Evolutionary conservation across 164 flowering plant genomes (phyloP).

Genomic region (Euptelea pleiosperma): DNA sequence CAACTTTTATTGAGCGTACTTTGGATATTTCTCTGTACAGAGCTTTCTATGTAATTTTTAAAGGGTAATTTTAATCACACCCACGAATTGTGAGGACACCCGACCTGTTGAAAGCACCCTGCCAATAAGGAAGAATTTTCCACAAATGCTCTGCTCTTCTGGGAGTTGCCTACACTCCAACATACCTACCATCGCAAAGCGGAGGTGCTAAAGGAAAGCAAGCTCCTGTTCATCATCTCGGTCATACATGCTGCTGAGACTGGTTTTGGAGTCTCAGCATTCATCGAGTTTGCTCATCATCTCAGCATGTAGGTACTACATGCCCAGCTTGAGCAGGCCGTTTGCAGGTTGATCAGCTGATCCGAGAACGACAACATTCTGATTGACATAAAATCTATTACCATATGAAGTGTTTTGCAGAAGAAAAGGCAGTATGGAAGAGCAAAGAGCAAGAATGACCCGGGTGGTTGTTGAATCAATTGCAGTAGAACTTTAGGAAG

Average conservation of each 20-base stretch:
- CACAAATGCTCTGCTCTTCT: too few relatives aligned
- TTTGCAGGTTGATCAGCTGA: constrained; percentile 61
- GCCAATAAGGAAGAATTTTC: too few relatives aligned
- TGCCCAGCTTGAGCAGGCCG: constrained; percentile 87
- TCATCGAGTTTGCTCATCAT: constrained; percentile 74
- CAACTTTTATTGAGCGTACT: too few relatives aligned
- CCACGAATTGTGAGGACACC: too few relatives aligned
- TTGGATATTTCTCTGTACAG: too few relatives aligned
- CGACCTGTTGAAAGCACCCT: too few relatives aligned
- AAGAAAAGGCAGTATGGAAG: constrained; percentile 84
- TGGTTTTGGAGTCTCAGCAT: constrained; percentile 74
- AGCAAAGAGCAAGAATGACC: constrained; percentile 54
- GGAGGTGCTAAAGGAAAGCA: constrained; percentile 28
- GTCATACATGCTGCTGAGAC: too few relatives aligned
- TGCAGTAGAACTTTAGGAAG: constrained; percentile 73
- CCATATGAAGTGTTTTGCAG: constrained; percentile 68
- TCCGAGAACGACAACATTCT: constrained; percentile 66
- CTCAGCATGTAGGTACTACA: constrained; percentile 83
- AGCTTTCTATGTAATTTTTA: too few relatives aligned
- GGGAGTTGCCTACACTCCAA: constrained; percentile 39
- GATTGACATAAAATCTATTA: constrained; percentile 53
- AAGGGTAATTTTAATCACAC: too few relatives aligned
- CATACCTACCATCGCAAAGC: constrained; percentile 27
- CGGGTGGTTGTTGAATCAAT: constrained; percentile 66
- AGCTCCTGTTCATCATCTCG: constrained; percentile 78